Evolutionary conservation across 2,329 filamentous ascomycete species (phyloP).

Genomic region (Bipolaris bicolor): DNA sequence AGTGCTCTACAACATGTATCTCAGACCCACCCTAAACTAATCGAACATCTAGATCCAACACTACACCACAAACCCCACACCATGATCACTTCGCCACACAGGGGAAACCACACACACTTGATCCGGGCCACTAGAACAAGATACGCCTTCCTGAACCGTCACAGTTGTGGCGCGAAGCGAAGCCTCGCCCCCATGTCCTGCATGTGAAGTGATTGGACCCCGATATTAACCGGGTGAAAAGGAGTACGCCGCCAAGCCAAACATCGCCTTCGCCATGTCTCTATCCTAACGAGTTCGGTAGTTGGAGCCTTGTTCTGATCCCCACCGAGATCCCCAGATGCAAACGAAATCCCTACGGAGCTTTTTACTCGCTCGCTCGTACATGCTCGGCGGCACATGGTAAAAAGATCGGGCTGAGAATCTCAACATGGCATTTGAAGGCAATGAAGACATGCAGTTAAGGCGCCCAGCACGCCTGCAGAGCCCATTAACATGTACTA

Average conservation of each 20-base stretch:
- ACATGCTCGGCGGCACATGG: background rate
- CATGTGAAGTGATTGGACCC: background rate
- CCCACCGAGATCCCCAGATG: background rate
- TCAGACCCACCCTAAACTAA: too few relatives aligned
- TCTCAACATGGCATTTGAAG: slow-evolving; percentile 5
- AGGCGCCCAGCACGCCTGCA: slow-evolving; percentile 8
- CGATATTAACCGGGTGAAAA: slow-evolving; percentile 15
- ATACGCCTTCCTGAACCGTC: background rate
- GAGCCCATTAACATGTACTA: background rate
- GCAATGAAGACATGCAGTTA: slow-evolving; percentile 6
- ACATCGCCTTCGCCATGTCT: background rate
- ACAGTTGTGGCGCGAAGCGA: background rate
- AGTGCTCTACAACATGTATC: too few relatives aligned
- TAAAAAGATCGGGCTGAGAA: background rate
- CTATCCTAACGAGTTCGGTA: slow-evolving; percentile 8
- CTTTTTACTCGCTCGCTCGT: slow-evolving; percentile 1
- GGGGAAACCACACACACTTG: too few relatives aligned
- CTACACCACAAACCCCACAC: too few relatives aligned
- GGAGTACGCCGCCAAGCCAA: background rate
- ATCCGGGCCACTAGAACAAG: background rate
- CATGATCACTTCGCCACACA: too few relatives aligned
- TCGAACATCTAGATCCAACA: too few relatives aligned
- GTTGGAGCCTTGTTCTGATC: background rate
- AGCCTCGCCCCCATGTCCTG: background rate
- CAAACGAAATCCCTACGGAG: background rate